Conservation (phyloP, 1,284 basidiomycete species). For the Apiotrichum mycotoxinovorans region DNA sequence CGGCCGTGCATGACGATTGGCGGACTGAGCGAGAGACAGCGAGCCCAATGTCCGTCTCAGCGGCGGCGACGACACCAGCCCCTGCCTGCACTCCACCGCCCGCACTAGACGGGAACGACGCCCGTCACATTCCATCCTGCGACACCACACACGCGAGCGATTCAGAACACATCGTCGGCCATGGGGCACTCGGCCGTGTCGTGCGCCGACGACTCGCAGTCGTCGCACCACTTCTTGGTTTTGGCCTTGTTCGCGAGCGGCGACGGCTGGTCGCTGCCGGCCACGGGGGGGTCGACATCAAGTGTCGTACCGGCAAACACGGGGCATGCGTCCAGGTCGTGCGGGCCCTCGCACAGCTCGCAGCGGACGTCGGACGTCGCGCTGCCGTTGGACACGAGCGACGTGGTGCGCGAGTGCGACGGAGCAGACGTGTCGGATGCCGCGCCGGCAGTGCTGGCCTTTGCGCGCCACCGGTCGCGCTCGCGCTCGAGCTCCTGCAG, state of each 20-base stretch:
- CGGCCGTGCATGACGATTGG: too few species aligned
- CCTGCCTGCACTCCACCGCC: too few species aligned
- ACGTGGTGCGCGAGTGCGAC: not conserved
- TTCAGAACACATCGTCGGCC: slow-evolving; percentile 33
- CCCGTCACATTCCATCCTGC: not conserved
- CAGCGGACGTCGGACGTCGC: slow-evolving; percentile 24
- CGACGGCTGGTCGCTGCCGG: slow-evolving; percentile 11
- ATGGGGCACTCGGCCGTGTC: slow-evolving; percentile 47
- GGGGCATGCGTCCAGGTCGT: slow-evolving; percentile 48
- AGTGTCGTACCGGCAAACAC: slow-evolving; percentile 40
- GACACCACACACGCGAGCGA: not conserved
- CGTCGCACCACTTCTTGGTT: slow-evolving; percentile 44
- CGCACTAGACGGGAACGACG: not conserved
- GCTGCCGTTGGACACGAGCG: slow-evolving; percentile 2
- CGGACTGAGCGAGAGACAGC: too few species aligned
- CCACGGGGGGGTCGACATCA: slow-evolving; percentile 7
- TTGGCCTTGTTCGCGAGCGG: slow-evolving; percentile 18
- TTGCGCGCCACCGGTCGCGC: slow-evolving; percentile 17
- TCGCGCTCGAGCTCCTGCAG: slow-evolving; percentile 63
- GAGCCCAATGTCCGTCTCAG: too few species aligned
- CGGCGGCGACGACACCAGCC: too few species aligned
- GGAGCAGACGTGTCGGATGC: slow-evolving; percentile 14
- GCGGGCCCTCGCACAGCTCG: slow-evolving; percentile 47
- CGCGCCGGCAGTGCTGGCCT: not conserved
- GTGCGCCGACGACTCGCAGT: slow-evolving; percentile 48